Conservation (phyloP, 148 eudicot genomes). For the Rhododendron williamsianum region DNA sequence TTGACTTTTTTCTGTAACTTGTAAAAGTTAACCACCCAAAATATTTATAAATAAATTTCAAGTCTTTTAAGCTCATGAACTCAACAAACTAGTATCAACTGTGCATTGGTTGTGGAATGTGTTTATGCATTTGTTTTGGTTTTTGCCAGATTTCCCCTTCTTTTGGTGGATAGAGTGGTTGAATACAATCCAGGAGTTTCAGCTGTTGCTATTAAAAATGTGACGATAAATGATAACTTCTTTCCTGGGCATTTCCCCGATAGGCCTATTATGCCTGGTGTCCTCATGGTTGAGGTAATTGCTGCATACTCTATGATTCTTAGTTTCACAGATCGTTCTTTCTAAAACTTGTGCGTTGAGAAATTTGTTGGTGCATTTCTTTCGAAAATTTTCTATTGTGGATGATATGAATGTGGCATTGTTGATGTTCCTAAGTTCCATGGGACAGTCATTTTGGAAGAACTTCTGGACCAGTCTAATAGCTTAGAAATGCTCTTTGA, state of each 20-base stretch:
- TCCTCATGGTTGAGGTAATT: conserved; percentile 94
- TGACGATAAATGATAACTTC: conserved; percentile 91
- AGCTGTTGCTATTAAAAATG: conserved; percentile 93
- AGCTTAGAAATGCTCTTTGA: not conserved
- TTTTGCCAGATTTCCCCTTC: conserved; percentile 68
- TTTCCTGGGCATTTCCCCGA: conserved; percentile 98
- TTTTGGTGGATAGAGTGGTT: conserved; percentile 95
- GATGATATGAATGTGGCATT: not conserved
- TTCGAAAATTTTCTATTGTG: not conserved
- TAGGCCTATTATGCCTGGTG: conserved; percentile 99
- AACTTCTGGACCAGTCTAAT: not conserved
- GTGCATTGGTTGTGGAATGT: not conserved
- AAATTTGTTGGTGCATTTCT: not conserved
- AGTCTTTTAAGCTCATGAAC: not conserved
- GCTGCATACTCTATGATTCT: not conserved
- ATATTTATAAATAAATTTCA: not conserved
- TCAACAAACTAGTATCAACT: not conserved
- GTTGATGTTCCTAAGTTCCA: not conserved
- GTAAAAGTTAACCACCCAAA: not conserved
- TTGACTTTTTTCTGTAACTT: not conserved
- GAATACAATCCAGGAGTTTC: conserved; percentile 85
- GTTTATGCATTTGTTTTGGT: conserved; percentile 2
- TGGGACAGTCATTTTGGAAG: not conserved
- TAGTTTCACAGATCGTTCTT: not conserved
- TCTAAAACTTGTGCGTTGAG: not conserved